These are phyloP conservation scores for Paecilomyces fulvus DNA, from an alignment of 2,329 filamentous ascomycete genomes.

Conservation along the genomic window DNA sequence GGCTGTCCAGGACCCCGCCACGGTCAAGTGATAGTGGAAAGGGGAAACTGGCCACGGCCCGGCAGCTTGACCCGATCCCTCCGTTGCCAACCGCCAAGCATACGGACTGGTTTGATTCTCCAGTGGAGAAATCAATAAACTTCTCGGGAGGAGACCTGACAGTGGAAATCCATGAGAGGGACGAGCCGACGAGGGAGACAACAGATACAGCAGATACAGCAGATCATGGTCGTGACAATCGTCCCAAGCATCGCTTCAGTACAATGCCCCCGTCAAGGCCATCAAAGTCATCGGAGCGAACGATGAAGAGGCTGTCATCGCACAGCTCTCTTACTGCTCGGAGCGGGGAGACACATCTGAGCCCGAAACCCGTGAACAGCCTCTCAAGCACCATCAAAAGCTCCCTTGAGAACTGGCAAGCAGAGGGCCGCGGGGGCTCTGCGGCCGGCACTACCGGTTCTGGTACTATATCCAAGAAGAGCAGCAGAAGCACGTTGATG, in stretches of 20 bases:
- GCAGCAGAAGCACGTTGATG: constrained; percentile 28
- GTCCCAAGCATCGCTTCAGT: constrained; percentile 6
- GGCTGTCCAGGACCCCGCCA: constrained; percentile 20
- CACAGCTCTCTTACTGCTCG: constrained; percentile 16
- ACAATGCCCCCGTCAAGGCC: constrained; percentile 5
- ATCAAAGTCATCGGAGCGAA: constrained; percentile 11
- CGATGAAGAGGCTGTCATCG: constrained; percentile 12
- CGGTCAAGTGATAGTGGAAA: constrained; percentile 5
- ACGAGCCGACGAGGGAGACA: constrained; percentile 1
- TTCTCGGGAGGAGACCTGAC: constrained; percentile 14
- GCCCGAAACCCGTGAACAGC: constrained; percentile 12
- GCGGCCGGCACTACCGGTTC: not conserved
- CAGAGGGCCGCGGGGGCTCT: constrained; percentile 7
- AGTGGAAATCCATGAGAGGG: not conserved
- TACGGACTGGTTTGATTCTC: constrained; percentile 26
- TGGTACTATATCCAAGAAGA: constrained; percentile 25
- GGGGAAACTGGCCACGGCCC: not conserved
- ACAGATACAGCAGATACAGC: not conserved
- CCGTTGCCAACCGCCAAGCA: constrained; percentile 1
- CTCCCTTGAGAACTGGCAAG: constrained; percentile 13
- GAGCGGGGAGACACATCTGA: constrained; percentile 17
- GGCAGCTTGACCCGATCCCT: constrained; percentile 3
- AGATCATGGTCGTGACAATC: constrained; percentile 4
- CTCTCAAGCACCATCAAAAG: constrained; percentile 7
- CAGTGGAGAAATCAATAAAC: constrained; percentile 22